phyloP scores from a whole-genome alignment of 176 grass and related monocot genomes.

The Alopecurus myosuroides region DNA sequence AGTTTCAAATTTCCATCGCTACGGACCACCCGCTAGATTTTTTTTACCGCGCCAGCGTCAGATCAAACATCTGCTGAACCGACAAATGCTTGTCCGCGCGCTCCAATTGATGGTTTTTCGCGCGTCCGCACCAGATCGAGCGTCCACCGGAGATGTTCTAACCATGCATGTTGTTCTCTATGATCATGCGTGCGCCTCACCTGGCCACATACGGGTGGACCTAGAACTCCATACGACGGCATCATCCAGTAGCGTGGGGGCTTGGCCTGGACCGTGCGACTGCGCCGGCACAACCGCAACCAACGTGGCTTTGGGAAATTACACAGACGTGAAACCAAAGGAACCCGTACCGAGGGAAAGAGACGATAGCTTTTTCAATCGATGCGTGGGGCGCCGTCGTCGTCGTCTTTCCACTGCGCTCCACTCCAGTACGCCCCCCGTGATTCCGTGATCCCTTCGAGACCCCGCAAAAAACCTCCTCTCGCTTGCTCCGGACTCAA shows the following conservation, averaged over 20 bases:
- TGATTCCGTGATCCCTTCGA: constrained; percentile 43
- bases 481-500: neutral
- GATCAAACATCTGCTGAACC: too few species aligned
- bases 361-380: neutral
- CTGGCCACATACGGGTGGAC: neutral
- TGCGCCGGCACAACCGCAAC: neutral
- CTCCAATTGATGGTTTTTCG: too few species aligned
- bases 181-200: neutral
- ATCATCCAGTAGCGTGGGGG: neutral
- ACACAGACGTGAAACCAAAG: constrained; percentile 65
- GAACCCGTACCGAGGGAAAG: neutral
- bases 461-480: constrained; percentile 43
- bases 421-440: neutral
- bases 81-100: too few species aligned
- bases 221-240: neutral
- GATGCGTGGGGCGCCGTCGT: constrained; percentile 21
- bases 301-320: neutral
- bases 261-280: constrained; percentile 18
- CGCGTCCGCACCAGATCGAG: too few species aligned
- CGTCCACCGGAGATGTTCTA: too few species aligned
- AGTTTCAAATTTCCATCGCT: too few species aligned
- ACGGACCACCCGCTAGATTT: too few species aligned
- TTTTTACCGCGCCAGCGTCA: too few species aligned
- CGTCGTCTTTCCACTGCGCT: constrained; percentile 26
- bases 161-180: neutral